Evolutionary conservation across 192 early-diverging fungal species (phyloP).

Genomic region (Gonapodya sp.): DNA sequence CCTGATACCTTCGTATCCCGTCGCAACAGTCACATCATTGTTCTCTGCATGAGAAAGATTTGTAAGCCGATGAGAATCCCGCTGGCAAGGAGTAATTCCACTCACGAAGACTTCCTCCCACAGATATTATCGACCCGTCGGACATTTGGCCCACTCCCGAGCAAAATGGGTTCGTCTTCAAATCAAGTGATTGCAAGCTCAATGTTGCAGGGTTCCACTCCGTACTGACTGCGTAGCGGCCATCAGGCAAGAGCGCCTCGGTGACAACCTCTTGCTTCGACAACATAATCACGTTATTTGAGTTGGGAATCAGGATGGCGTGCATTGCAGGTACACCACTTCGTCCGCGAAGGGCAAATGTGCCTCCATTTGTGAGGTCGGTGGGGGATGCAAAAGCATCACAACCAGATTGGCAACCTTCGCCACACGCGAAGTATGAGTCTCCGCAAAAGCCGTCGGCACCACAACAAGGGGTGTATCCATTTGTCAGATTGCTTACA

Average conservation of each 20-base stretch:
- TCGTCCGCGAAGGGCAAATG: background rate
- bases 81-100: too few species aligned
- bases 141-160: background rate
- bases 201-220: background rate
- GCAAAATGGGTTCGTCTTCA: background rate
- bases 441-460: background rate
- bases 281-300: background rate
- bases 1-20: background rate
- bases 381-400: background rate
- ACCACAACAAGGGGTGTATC: background rate
- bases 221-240: background rate
- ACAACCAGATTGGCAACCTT: background rate
- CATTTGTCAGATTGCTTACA: background rate
- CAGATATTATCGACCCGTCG: background rate
- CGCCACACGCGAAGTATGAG: background rate
- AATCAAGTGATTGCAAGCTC: background rate
- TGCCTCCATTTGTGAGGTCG: background rate
- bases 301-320: background rate
- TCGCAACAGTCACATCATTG: background rate
- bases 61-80: too few species aligned
- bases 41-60: too few species aligned
- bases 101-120: background rate
- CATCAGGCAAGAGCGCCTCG: background rate
- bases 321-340: background rate
- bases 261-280: background rate